These are phyloP conservation scores for Lanmaoa rubissima DNA, from an alignment of 768 basidiomycete species.

Conservation along the genomic window DNA sequence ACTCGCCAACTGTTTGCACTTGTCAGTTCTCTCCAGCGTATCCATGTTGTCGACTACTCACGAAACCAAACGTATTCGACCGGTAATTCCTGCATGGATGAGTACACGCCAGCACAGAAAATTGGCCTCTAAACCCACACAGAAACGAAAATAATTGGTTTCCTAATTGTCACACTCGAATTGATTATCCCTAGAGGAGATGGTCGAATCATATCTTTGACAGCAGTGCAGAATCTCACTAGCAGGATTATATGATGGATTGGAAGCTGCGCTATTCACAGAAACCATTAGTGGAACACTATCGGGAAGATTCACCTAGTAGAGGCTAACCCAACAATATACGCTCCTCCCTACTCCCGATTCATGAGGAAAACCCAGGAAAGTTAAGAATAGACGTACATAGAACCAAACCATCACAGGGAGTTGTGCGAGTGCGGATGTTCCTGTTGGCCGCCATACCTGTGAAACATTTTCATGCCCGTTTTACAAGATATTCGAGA, in stretches of 20 bases:
- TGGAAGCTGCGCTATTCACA: constrained; percentile 13
- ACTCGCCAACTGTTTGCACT: constrained; percentile 43
- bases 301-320: not conserved
- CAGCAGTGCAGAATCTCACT: constrained; percentile 2
- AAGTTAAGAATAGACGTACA: not conserved
- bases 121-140: constrained; percentile 1
- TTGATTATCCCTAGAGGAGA: constrained; percentile 10
- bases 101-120: not conserved
- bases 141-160: constrained; percentile 20
- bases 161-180: constrained; percentile 2
- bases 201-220: not conserved
- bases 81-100: constrained; percentile 14
- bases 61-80: constrained; percentile 19
- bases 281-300: not conserved
- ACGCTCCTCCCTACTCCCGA: constrained; percentile 11
- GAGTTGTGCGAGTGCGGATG: not conserved
- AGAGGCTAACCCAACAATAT: constrained; percentile 7
- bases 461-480: not conserved
- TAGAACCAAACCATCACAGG: constrained; percentile 24
- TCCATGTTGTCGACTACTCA: not conserved
- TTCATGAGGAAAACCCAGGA: not conserved
- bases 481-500: not conserved
- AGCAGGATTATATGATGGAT: constrained; percentile 14
- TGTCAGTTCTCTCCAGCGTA: constrained; percentile 7
- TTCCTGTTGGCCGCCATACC: constrained; percentile 21